phyloP scores from a whole-genome alignment of 2,329 filamentous ascomycete genomes.

The Fusarium transvaalense region DNA sequence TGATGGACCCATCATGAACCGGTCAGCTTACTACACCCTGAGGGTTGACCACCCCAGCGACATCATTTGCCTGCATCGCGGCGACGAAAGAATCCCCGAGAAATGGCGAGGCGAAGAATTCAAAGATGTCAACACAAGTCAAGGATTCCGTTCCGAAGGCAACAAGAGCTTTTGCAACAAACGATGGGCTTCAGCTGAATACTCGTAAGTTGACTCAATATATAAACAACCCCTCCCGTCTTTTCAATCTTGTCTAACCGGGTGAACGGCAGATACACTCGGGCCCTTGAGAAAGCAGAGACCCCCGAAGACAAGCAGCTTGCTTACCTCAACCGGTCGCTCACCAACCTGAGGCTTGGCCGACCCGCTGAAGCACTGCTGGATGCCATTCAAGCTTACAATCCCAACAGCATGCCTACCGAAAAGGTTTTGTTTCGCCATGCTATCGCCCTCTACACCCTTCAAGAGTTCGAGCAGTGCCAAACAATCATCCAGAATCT shows the following conservation, averaged over 20 bases:
- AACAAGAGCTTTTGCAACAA: not conserved
- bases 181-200: not conserved
- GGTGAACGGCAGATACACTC: not conserved
- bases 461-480: not conserved
- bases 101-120: not conserved
- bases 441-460: not conserved
- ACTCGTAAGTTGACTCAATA: too few species aligned
- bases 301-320: not conserved
- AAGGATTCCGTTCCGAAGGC: too few species aligned
- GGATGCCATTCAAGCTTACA: not conserved
- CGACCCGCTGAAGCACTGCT: not conserved
- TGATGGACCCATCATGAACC: not conserved
- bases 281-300: not conserved
- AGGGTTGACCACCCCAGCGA: constrained; percentile 1
- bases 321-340: constrained; percentile 4
- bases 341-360: not conserved
- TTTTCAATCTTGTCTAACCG: not conserved
- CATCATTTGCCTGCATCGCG: not conserved
- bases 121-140: too few species aligned
- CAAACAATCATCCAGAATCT: constrained; percentile 47
- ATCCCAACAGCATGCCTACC: not conserved
- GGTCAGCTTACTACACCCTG: not conserved
- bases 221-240: too few species aligned
- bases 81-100: not conserved
- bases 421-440: constrained; percentile 1